Evolutionary conservation across 208 protist genomes (phyloP).

Genomic region (Balamuthia mandrillaris): DNA sequence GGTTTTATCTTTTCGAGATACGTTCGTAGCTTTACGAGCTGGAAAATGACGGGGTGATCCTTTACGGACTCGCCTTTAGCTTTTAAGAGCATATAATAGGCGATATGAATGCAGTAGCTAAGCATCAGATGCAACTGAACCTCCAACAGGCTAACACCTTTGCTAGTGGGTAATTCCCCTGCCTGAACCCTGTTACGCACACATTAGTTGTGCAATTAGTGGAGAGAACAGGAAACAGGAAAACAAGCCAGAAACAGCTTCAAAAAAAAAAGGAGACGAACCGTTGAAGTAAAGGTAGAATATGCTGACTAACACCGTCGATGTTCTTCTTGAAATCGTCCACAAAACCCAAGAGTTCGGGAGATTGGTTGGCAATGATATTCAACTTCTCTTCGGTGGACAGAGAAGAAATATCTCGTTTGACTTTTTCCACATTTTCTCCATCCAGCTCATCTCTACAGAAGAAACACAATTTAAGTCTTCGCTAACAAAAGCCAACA

Average conservation of each 20-base stretch:
- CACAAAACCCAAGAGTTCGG: not conserved
- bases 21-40: constrained; percentile 85
- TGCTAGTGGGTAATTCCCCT: constrained; percentile 69
- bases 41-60: constrained; percentile 88
- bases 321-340: constrained; percentile 72
- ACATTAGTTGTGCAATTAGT: constrained; percentile 81
- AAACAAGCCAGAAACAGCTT: too few relatives aligned
- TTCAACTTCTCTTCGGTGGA: constrained; percentile 13
- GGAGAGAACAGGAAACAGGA: constrained; percentile 75
- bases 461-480: not conserved
- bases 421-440: not conserved
- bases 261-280: constrained; percentile 84
- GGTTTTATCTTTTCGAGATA: constrained; percentile 91
- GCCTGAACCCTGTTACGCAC: constrained; percentile 78
- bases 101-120: constrained; percentile 91
- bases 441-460: not conserved
- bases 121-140: constrained; percentile 79
- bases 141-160: constrained; percentile 50
- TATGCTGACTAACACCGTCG: constrained; percentile 83
- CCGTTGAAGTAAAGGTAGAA: constrained; percentile 80
- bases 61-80: constrained; percentile 83
- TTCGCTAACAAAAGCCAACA: not conserved
- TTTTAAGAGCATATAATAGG: constrained; percentile 77
- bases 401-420: constrained; percentile 1
- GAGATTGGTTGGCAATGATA: not conserved